Base-by-base conservation (phyloP, 805 yeast genomes). In the Teunomyces pallodes region DNA sequence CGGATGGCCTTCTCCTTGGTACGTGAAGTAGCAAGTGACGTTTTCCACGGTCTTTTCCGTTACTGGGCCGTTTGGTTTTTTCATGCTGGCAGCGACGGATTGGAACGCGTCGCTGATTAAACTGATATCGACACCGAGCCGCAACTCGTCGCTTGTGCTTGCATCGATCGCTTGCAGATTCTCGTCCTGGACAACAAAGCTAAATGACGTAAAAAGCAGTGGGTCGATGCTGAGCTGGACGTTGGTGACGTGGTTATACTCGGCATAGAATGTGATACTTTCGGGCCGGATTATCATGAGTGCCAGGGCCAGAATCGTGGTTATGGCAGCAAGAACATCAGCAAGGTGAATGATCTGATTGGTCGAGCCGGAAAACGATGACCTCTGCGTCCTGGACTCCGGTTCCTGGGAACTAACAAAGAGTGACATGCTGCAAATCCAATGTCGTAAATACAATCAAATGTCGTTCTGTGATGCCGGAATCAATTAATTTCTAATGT, bases 1-100 rank as follows among this genome's bases (percentile, higher is more conserved):
- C 1, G 76, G 76, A 7, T 48, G 42, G 1, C 77, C 77, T n/a
- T 61, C 68, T 7, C 76, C 76, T 14, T 60, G 56, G 52, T 72
- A 73, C 12, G 57, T 62, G 29, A 73, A 48, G 50, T 62, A 69
- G 57, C 78, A 73, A 9, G 60, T 54, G 9, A 64, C 62, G n/a
- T 56, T 45, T 20, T 63, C 67, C 6, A 48, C 41, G 17, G 30
- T 38, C 13, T 45, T 42, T 2, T 31, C 24, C 46, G 26, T 32
- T 20, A 28, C 48, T 20, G 41, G 13, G 10, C 6, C 29, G 14
- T 26, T 38, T 26, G 41, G 41, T 38, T 38, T 38, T 29, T 26
- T 38, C 39, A 49, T 12, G 42, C 59, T 43, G 6, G 62, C 51
- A 2, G 69, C 54, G 2, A 70, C 67, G 2, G 70, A 65, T 6